Conservation (phyloP, 2,329 filamentous ascomycete genomes). For the Magnaporthiopsis incrustans region DNA sequence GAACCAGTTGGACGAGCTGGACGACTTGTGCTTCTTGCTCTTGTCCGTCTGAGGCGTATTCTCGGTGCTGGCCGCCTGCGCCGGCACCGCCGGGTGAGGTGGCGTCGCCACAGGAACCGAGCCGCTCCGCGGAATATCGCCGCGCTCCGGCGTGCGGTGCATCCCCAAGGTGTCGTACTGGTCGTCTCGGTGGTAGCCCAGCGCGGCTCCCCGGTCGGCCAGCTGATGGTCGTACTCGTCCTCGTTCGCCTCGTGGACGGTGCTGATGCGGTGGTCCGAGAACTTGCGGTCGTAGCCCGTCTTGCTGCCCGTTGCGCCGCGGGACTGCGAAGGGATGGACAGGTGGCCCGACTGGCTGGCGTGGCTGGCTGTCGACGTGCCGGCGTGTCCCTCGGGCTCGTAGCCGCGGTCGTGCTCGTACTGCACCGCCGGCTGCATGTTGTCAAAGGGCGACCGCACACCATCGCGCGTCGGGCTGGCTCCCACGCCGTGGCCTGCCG, state of each 20-base stretch:
- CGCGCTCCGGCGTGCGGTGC: not conserved
- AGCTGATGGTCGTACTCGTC: conserved; percentile 51
- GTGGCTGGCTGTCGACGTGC: conserved; percentile 64
- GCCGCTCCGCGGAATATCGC: conserved; percentile 16
- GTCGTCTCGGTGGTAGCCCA: conserved; percentile 4
- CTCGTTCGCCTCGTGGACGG: conserved; percentile 76
- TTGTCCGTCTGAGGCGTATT: conserved; percentile 72
- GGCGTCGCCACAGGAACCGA: conserved; percentile 51
- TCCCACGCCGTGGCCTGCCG: conserved; percentile 28
- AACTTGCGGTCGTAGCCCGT: conserved; percentile 46
- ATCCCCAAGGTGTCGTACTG: not conserved
- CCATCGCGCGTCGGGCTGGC: conserved; percentile 36
- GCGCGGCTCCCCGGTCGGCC: conserved; percentile 46
- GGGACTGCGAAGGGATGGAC: conserved; percentile 39
- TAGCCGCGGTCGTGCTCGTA: conserved; percentile 68
- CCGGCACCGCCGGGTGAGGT: conserved; percentile 37
- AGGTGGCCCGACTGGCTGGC: conserved; percentile 71
- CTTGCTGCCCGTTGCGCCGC: conserved; percentile 33
- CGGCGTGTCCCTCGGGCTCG: conserved; percentile 73
- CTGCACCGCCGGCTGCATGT: conserved; percentile 52
- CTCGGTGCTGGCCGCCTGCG: conserved; percentile 58
- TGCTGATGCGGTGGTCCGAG: conserved; percentile 79
- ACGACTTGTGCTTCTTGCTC: conserved; percentile 82
- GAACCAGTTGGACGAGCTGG: conserved; percentile 67
- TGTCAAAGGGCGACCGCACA: conserved; percentile 57